Evolutionary conservation across 208 protist genomes (phyloP), one percentile per base, ranked within the genome.

Genomic region (Trypanosoma avium): DNA sequence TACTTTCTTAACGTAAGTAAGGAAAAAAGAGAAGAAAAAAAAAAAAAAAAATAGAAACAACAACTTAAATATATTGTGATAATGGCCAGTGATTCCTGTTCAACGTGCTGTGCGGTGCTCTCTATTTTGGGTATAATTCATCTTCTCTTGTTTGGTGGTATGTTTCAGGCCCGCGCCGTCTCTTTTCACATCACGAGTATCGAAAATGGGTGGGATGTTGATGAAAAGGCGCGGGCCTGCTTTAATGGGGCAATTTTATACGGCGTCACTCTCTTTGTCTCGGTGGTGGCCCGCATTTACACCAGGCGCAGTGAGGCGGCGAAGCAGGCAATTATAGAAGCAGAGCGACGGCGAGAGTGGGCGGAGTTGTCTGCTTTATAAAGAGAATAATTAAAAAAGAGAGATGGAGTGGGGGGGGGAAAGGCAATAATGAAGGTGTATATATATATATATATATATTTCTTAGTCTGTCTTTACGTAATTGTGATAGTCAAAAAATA

Each of bases 241-340:
- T 96, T 91, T 70, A 90, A 85, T 52, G 90, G 79, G 3, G 90
- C 90, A 22, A 89, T 93, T 22, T 75, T 92, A 38, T 96, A 96
- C 73, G 81, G 74, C 9, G 68, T 87, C 43, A 87, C 83, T 15
- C 67, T 93, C 40, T 70, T 92, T 19, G 48, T 96, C 17, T 94
- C 90, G 19, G 83, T 91, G 50, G 40, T 91, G 17, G 76, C 76
- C 13, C 75, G 81, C 19, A 79, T 94, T 54, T 94, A 92, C 63
- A 79, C 83, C 38, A 61, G 84, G 35, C 79, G 81, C 58, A 82
- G 81, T 63, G 79, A 84, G 26, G 81, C 82, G 19, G 72, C 78
- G 21, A 87, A 71, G 65, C 47, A 61, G 22, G 66, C 75, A 4
- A 33, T 81, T 42, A 32, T 38, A 5, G 74, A 84, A 43, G 75